Conservation (phyloP, 2,329 filamentous ascomycete species). For the Cladosporium austrohemisphaericum region DNA sequence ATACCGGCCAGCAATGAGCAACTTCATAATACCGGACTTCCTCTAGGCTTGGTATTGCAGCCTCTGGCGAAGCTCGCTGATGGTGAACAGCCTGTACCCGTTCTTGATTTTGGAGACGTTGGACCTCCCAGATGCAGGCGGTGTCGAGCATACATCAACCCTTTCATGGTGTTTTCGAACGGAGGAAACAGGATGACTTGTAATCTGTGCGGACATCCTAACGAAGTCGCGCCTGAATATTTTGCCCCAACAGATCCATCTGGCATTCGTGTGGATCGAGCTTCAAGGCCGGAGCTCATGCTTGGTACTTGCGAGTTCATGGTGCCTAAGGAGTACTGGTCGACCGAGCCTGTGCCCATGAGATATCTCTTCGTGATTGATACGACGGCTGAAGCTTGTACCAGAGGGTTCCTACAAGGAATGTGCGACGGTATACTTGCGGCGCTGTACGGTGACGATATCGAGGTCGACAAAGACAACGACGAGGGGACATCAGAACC, state of each 20-base stretch:
- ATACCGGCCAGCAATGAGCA: slow-evolving; percentile 82
- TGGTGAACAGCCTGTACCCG: slow-evolving; percentile 81
- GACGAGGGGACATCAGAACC: slow-evolving; percentile 49
- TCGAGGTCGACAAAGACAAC: slow-evolving; percentile 48
- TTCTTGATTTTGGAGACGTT: slow-evolving; percentile 88
- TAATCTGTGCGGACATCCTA: slow-evolving; percentile 96
- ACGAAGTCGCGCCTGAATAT: slow-evolving; percentile 88
- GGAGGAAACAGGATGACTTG: slow-evolving; percentile 96
- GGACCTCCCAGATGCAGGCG: slow-evolving; percentile 88
- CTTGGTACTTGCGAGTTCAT: slow-evolving; percentile 93
- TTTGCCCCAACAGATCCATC: slow-evolving; percentile 86
- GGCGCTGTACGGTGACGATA: slow-evolving; percentile 72
- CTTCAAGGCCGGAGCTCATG: slow-evolving; percentile 83
- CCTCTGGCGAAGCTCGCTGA: slow-evolving; percentile 78
- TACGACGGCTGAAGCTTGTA: slow-evolving; percentile 85
- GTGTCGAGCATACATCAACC: slow-evolving; percentile 96
- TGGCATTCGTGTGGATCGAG: slow-evolving; percentile 80
- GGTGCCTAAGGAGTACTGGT: slow-evolving; percentile 98
- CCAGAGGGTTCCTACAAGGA: slow-evolving; percentile 83
- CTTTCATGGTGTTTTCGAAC: slow-evolving; percentile 94
- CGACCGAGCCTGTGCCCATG: slow-evolving; percentile 83
- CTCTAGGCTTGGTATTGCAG: slow-evolving; percentile 83
- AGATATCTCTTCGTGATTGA: slow-evolving; percentile 90
- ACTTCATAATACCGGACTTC: slow-evolving; percentile 73
- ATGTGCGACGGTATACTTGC: slow-evolving; percentile 85